Percentiles rank a stretch among this genome's conserved stretches.
Conservation (phyloP, 331 rosid species). For the Pyracantha coccinea region DNA sequence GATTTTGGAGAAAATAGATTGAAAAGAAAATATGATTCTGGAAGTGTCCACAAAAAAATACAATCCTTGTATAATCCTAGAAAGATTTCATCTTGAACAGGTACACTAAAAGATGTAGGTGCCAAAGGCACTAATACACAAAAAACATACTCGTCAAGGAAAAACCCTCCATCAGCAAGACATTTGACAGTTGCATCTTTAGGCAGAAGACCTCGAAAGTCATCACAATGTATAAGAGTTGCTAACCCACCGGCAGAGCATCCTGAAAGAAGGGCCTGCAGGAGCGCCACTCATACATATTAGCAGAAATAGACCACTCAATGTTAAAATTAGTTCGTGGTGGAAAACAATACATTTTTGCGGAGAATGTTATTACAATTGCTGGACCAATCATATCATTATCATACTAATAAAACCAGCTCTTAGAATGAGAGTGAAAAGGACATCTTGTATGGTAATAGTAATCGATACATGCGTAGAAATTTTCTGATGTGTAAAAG, state of each 20-base stretch:
- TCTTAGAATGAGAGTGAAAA: neutral
- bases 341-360: neutral
- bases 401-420: neutral
- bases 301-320: too few relatives aligned
- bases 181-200: slow-evolving; percentile 61
- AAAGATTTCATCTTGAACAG: neutral
- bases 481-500: too few relatives aligned
- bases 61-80: neutral
- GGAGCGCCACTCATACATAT: too few relatives aligned
- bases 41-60: neutral
- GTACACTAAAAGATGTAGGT: neutral
- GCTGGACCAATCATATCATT: neutral
- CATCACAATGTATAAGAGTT: slow-evolving; percentile 83
- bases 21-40: too few relatives aligned
- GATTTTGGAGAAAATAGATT: neutral
- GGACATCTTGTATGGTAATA: neutral
- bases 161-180: slow-evolving; percentile 94
- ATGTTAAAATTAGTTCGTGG: neutral
- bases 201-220: slow-evolving; percentile 49
- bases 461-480: neutral
- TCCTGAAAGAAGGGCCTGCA: slow-evolving; percentile 96
- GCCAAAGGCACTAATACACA: slow-evolving; percentile 6
- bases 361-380: neutral
- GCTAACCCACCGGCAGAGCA: slow-evolving; percentile 99
- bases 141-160: slow-evolving; percentile 88